Evolutionary conservation across 2,329 filamentous ascomycete genomes (phyloP).

Genomic region (Sporothrix brunneoviolacea): DNA sequence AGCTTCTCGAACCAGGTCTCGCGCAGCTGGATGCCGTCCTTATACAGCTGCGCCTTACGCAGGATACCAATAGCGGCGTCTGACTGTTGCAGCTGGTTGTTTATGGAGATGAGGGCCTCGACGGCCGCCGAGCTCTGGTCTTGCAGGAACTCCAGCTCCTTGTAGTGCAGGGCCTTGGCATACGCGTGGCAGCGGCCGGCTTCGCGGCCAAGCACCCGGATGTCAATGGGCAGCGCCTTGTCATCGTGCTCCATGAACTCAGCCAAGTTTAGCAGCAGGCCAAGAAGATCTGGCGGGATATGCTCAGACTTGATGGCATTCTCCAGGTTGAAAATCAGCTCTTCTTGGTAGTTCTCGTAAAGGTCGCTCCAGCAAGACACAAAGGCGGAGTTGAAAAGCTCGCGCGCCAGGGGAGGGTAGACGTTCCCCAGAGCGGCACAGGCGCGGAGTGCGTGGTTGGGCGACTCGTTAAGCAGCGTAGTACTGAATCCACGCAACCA

Average conservation of each 20-base stretch:
- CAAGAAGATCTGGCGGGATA: slow-evolving; percentile 90
- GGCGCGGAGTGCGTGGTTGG: slow-evolving; percentile 87
- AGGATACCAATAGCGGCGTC: slow-evolving; percentile 98
- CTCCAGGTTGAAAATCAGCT: slow-evolving; percentile 92
- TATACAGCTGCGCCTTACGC: slow-evolving; percentile 89
- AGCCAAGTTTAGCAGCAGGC: slow-evolving; percentile 87
- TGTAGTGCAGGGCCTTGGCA: slow-evolving; percentile 97
- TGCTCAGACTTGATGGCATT: slow-evolving; percentile 91
- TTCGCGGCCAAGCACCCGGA: slow-evolving; percentile 86
- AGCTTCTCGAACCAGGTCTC: slow-evolving; percentile 99
- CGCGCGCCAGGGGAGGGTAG: slow-evolving; percentile 83
- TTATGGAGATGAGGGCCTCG: slow-evolving; percentile 96
- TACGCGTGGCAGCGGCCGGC: slow-evolving; percentile 96
- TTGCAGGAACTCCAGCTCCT: slow-evolving; percentile 95
- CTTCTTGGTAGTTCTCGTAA: slow-evolving; percentile 94
- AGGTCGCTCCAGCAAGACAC: slow-evolving; percentile 98
- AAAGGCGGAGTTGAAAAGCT: slow-evolving; percentile 97
- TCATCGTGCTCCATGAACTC: slow-evolving; percentile 99
- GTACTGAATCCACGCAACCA: slow-evolving; percentile 97
- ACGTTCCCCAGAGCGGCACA: slow-evolving; percentile 87
- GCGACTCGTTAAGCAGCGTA: slow-evolving; percentile 88
- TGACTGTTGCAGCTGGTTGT: slow-evolving; percentile 97
- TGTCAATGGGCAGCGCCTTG: slow-evolving; percentile 95
- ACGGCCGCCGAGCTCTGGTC: slow-evolving; percentile 94
- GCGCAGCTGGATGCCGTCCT: slow-evolving; percentile 84